phyloP scores from a whole-genome alignment of 768 basidiomycete genomes.

The Mycena kentingensis region DNA sequence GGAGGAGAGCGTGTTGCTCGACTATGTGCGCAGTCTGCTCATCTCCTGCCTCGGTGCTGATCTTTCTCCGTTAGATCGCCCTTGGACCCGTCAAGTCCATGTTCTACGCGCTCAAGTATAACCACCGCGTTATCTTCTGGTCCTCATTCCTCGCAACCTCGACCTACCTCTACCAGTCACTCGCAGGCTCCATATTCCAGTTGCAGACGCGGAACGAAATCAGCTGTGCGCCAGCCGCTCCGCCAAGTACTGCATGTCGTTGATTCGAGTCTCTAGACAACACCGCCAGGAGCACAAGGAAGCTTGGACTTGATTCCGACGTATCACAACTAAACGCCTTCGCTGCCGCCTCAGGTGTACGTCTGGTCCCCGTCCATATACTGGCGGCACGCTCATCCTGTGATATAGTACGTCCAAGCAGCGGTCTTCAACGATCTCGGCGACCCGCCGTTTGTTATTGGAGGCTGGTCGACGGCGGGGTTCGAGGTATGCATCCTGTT shows the following conservation, averaged over 20 bases:
- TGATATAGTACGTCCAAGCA: constrained; percentile 27
- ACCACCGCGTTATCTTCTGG: constrained; percentile 54
- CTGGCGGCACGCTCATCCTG: no score
- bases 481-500: constrained; percentile 27
- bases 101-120: constrained; percentile 49
- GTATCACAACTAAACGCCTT: constrained; percentile 52
- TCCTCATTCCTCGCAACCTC: constrained; percentile 52
- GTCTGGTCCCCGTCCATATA: no score
- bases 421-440: constrained; percentile 33
- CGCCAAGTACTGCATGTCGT: neutral
- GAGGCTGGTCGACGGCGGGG: constrained; percentile 41
- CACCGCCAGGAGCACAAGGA: constrained; percentile 42
- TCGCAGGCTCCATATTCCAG: constrained; percentile 50
- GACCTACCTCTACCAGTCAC: constrained; percentile 55
- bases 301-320: constrained; percentile 48
- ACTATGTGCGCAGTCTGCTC: constrained; percentile 52
- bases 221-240: neutral
- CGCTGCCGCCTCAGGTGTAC: constrained; percentile 59
- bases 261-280: constrained; percentile 29
- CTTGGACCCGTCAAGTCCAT: constrained; percentile 45
- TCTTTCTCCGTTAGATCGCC: constrained; percentile 35
- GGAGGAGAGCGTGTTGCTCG: constrained; percentile 61
- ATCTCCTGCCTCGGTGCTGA: neutral
- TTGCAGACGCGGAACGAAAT: constrained; percentile 30
- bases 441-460: constrained; percentile 46